Conservation (phyloP, 2,329 filamentous ascomycete genomes). For the Ceratocystis cubensis region DNA sequence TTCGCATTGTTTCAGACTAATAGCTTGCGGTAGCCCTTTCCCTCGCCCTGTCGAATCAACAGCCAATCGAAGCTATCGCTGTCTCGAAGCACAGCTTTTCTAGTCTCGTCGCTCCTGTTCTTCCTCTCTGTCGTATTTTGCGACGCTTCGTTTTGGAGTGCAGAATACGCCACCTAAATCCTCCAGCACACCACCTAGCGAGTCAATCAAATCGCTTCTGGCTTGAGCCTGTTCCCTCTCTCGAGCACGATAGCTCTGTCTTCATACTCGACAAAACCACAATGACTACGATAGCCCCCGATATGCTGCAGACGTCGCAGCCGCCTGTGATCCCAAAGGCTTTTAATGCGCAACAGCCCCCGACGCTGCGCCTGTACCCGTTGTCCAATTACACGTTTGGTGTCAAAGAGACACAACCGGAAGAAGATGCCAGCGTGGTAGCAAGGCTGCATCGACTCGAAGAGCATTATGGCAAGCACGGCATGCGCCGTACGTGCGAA, state of each 20-base stretch:
- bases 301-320: slow-evolving; percentile 62
- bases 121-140: neutral
- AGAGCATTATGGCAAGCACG: slow-evolving; percentile 81
- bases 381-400: slow-evolving; percentile 98
- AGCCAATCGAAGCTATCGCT: no score
- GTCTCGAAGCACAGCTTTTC: no score
- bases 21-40: no score
- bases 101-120: no score
- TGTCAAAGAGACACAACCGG: slow-evolving; percentile 94
- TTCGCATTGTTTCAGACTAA: no score
- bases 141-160: neutral
- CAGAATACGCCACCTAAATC: no score
- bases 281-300: slow-evolving; percentile 78
- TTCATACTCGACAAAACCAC: slow-evolving; percentile 19
- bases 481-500: slow-evolving; percentile 95
- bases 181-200: no score
- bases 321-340: slow-evolving; percentile 66
- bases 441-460: slow-evolving; percentile 88
- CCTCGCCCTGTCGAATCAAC: no score
- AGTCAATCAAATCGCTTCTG: no score
- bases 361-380: slow-evolving; percentile 82
- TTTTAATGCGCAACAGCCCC: slow-evolving; percentile 82
- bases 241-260: neutral
- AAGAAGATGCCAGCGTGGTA: slow-evolving; percentile 92
- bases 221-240: neutral